These are phyloP conservation scores for Bipolaris zeicola DNA, from an alignment of 2,329 filamentous ascomycete species.

Conservation along the genomic window DNA sequence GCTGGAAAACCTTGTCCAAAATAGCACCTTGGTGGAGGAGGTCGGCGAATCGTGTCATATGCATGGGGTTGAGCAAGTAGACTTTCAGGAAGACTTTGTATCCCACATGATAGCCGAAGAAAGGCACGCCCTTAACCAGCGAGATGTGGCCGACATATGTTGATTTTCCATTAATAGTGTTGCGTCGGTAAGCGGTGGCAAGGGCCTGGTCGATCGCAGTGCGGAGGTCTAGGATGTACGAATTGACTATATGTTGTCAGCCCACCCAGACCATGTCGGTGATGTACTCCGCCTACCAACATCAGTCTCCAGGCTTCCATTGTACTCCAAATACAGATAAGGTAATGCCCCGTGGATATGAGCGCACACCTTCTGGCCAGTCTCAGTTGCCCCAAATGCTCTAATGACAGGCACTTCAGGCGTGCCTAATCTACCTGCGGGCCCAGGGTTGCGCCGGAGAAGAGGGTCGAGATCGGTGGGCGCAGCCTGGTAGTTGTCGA, in stretches of 20 bases:
- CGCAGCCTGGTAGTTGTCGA: slow-evolving; percentile 88
- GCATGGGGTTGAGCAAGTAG: slow-evolving; percentile 84
- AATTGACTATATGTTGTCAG: slow-evolving; percentile 62
- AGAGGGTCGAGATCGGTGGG: slow-evolving; percentile 82
- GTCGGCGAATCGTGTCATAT: slow-evolving; percentile 87
- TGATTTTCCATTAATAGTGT: slow-evolving; percentile 70
- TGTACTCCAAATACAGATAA: slow-evolving; percentile 91
- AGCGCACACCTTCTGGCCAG: slow-evolving; percentile 92
- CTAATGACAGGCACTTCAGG: slow-evolving; percentile 85
- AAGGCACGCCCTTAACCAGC: slow-evolving; percentile 89
- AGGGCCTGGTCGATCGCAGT: slow-evolving; percentile 90
- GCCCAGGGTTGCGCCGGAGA: slow-evolving; percentile 67
- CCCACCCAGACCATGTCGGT: background rate
- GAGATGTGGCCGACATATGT: slow-evolving; percentile 88
- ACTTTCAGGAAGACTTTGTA: slow-evolving; percentile 92
- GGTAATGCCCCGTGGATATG: slow-evolving; percentile 96
- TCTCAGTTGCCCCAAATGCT: slow-evolving; percentile 90
- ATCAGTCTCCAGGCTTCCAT: slow-evolving; percentile 68
- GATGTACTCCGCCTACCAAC: slow-evolving; percentile 61
- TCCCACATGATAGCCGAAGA: slow-evolving; percentile 94
- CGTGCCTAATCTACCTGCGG: slow-evolving; percentile 63
- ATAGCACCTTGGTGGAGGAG: slow-evolving; percentile 86
- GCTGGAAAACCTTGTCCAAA: slow-evolving; percentile 82
- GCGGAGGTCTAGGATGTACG: slow-evolving; percentile 78
- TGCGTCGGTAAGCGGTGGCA: slow-evolving; percentile 80